Evolutionary conservation across 352 stramenopile species (phyloP).

Genomic region (Globisporangium abappressorium): DNA sequence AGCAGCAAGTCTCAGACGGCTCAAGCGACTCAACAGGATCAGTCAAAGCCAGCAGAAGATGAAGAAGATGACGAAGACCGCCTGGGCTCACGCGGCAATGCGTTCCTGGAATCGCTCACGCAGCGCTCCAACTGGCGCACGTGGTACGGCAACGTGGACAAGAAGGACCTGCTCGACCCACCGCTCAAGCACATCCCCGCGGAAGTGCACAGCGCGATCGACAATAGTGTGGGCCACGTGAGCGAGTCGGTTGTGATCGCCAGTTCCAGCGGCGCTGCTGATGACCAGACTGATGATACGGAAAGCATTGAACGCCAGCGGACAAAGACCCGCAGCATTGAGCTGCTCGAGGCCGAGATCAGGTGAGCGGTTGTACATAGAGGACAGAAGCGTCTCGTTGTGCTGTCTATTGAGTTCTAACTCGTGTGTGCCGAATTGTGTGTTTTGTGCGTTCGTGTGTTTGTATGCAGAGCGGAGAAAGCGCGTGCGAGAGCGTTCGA

Average conservation of each 20-base stretch:
- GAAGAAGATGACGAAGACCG: not conserved
- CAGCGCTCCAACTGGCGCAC: slow-evolving; percentile 48
- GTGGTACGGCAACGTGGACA: slow-evolving; percentile 52
- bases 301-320: slow-evolving; percentile 6
- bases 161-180: slow-evolving; percentile 48
- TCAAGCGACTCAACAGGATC: not conserved
- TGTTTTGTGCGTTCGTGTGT: slow-evolving; percentile 4
- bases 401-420: not conserved
- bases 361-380: slow-evolving; percentile 24
- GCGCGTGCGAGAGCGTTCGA: slow-evolving; percentile 41
- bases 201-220: slow-evolving; percentile 21
- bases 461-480: slow-evolving; percentile 34
- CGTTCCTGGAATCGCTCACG: slow-evolving; percentile 49
- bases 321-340: slow-evolving; percentile 17
- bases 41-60: not conserved
- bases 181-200: slow-evolving; percentile 31
- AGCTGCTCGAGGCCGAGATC: slow-evolving; percentile 42
- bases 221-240: not conserved
- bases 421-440: not conserved
- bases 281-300: not conserved
- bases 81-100: slow-evolving; percentile 16
- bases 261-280: not conserved
- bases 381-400: not conserved
- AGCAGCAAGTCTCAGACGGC: not conserved
- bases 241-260: slow-evolving; percentile 3